Conservation (phyloP, 352 stramenopile genomes). For the Phytophthora meadii region DNA sequence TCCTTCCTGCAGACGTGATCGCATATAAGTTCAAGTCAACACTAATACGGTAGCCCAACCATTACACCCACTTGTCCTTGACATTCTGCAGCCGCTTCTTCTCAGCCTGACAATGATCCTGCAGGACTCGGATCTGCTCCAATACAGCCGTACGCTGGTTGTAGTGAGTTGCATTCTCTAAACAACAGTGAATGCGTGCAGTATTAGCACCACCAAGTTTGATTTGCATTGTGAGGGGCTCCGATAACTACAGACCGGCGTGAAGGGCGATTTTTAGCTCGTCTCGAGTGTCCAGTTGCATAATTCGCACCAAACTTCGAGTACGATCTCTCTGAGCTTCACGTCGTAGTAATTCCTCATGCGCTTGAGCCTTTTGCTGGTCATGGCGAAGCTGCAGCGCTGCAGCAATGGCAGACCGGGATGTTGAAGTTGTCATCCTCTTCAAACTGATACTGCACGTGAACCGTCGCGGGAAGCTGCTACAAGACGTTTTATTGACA, state of each 20-base stretch:
- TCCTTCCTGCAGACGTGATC: conserved; percentile 42
- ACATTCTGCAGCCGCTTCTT: conserved; percentile 59
- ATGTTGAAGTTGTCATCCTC: conserved; percentile 30
- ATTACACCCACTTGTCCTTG: conserved; percentile 55
- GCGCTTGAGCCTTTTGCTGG: conserved; percentile 5
- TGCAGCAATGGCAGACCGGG: conserved; percentile 36
- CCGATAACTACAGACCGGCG: conserved; percentile 31
- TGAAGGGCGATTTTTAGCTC: conserved; percentile 37
- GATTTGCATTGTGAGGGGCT: conserved; percentile 6
- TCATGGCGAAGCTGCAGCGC: conserved; percentile 37
- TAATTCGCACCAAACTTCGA: conserved; percentile 57
- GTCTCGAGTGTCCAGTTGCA: conserved; percentile 57
- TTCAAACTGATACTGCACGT: conserved; percentile 9
- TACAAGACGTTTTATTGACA: conserved; percentile 9
- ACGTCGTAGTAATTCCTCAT: conserved; percentile 24
- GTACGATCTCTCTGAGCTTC: conserved; percentile 46
- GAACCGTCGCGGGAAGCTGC: conserved; percentile 15
- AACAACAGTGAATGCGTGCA: conserved; percentile 2
- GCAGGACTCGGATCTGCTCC: conserved; percentile 43
- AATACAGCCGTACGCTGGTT: conserved; percentile 44
- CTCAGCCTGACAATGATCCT: conserved; percentile 44
- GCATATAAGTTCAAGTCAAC: conserved; percentile 1
- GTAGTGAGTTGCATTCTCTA: conserved; percentile 43
- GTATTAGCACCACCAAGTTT: conserved; percentile 11
- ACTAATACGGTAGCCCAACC: neutral